Conservation (phyloP, 1,284 basidiomycete species). For the Xerocomus tenax region DNA sequence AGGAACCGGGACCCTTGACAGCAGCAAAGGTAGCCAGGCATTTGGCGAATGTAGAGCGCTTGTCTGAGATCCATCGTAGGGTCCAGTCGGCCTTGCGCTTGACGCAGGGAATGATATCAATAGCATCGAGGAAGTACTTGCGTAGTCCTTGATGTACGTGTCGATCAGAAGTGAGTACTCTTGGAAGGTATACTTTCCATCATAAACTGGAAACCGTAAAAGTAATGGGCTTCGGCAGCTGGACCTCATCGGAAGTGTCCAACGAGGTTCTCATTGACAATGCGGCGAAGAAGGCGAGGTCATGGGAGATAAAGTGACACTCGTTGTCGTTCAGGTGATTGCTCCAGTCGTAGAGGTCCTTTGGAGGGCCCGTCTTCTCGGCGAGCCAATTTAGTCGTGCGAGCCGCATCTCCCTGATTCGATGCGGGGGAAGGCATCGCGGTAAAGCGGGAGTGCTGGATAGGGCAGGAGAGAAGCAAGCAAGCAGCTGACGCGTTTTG, state of each 20-base stretch:
- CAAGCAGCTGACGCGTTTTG: too few species aligned
- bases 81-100: slow-evolving; percentile 93
- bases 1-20: slow-evolving; percentile 95
- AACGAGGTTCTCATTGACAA: slow-evolving; percentile 95
- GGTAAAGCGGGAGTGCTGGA: too few species aligned
- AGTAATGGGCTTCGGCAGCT: slow-evolving; percentile 93
- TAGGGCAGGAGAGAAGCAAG: too few species aligned
- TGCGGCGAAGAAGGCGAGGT: slow-evolving; percentile 97
- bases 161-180: slow-evolving; percentile 96
- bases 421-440: too few species aligned
- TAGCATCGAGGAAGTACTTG: slow-evolving; percentile 85
- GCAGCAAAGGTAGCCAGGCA: slow-evolving; percentile 93
- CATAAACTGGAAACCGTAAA: slow-evolving; percentile 99
- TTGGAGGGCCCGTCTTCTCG: slow-evolving; percentile 96
- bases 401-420: too few species aligned
- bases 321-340: slow-evolving; percentile 89
- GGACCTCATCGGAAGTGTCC: slow-evolving; percentile 90
- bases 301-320: slow-evolving; percentile 91
- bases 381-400: too few species aligned
- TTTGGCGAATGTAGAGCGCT: slow-evolving; percentile 78
- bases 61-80: slow-evolving; percentile 85
- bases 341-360: slow-evolving; percentile 90
- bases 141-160: slow-evolving; percentile 92
- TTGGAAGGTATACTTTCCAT: slow-evolving; percentile 98
- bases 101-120: slow-evolving; percentile 91